Evolutionary conservation across 441 rosid genomes (phyloP), one percentile per base, ranked within the genome.

Genomic region (Raphanus hybrid): DNA sequence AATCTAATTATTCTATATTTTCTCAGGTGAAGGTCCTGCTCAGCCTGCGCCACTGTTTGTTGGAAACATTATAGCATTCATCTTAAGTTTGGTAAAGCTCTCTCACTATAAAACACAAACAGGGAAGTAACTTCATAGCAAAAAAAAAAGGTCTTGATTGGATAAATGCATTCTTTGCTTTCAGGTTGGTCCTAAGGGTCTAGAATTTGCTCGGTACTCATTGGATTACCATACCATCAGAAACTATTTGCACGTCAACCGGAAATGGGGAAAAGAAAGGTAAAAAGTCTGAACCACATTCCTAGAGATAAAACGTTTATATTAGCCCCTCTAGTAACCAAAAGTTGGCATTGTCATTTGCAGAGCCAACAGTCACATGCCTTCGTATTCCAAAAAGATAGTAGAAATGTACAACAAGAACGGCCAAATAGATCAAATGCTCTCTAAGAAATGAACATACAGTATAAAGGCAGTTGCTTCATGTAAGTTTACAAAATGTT

Each of bases 171-270:
- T 69, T 71, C 41, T 66, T 23, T 66, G 66, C 65, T 5, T 81
- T 75, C 87, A 92, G 99, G 83, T 95, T 85, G 94, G 98, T 34
- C 99, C 99, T 1, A 95, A 91, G 83, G 99, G 99, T 70, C 83
- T 95, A 73, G 99, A 95, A 85, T 95, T 92, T 78, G 99, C 99
- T 23, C 91, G 97, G 50, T 94, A 92, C 83, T 94, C 96, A 12
- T 91, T 92, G 10, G 98, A 95, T 80, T 95, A 95, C 84, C 99
- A 92, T 85, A 95, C 99, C 3, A 92, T 92, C 79, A 85, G 99
- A 84, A 95, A 95, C 85, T 92, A 87, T 78, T 77, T 95, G 84
- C 73, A 95, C 41, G 85, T 86, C 3, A 87, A 87, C 74, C 98
- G 99, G 3, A 64, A 84, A 71, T 91, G 99, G 98, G 98, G 97